These are phyloP conservation scores for Trichophyton benhamiae DNA, from an alignment of 2,329 filamentous ascomycete species.

Conservation along the genomic window DNA sequence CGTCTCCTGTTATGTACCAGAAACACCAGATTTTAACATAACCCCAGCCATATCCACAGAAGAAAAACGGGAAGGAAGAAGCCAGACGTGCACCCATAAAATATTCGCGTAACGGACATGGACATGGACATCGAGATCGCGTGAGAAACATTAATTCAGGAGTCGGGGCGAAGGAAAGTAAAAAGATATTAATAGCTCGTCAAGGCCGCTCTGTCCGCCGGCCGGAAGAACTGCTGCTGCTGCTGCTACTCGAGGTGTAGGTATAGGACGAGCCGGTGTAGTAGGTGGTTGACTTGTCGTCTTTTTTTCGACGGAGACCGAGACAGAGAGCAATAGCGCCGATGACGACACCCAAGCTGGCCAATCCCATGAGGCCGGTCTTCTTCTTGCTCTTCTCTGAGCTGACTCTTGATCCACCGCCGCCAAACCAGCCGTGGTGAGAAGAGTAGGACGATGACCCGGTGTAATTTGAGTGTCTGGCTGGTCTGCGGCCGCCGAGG, in stretches of 20 bases:
- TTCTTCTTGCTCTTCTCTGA: constrained; percentile 29
- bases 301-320: constrained; percentile 32
- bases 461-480: constrained; percentile 24
- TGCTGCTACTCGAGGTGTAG: constrained; percentile 21
- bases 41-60: not conserved
- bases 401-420: constrained; percentile 17
- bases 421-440: constrained; percentile 17
- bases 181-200: not conserved
- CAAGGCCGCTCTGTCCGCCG: not conserved
- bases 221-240: constrained; percentile 19
- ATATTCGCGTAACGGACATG: not conserved
- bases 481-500: constrained; percentile 21
- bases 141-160: not conserved
- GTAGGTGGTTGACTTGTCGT: constrained; percentile 27
- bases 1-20: not conserved
- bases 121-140: not conserved
- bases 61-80: not conserved
- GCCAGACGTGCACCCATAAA: not conserved
- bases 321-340: constrained; percentile 35
- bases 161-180: not conserved
- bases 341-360: constrained; percentile 33
- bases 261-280: constrained; percentile 12
- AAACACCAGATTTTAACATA: not conserved
- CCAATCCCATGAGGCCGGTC: constrained; percentile 23
- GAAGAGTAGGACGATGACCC: constrained; percentile 21